Base-by-base conservation (phyloP, 2,329 filamentous ascomycete genomes). In the Ceratocystis ficicola region DNA sequence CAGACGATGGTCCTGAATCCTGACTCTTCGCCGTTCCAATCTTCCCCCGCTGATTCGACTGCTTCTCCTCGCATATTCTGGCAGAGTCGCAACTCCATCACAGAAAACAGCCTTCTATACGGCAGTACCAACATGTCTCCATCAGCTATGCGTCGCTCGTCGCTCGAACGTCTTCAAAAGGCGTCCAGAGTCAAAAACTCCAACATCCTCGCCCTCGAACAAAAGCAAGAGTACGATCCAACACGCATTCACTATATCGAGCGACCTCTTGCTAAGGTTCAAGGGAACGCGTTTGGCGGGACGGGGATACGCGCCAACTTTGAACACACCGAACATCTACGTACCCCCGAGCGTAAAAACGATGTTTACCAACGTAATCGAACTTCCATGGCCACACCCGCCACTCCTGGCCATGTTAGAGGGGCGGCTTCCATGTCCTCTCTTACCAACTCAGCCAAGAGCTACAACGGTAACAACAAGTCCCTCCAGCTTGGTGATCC, bases 131-230 rank as follows among this genome's bases (percentile, higher is more conserved):
- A 77, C 36, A 79, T 82, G 55, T 63, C 63, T 55, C 84, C 86
- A 6, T 87, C 87, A 59, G 86, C 89, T 25, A 86, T 85, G 67
- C 88, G 90, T 72, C 87, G 93, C 73, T 89, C 90, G 59, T 97
- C 93, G 20, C 92, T 99, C 70, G 94, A 99, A 81, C 92, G 92
- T 73, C 82, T 99, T 68, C 95, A 96, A 78, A 90, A 87, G 74
- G 92, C 91, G 41, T 96, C 93, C 65, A 88, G 94, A 68, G 94
- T 99, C 72, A 96, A 93, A 81, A 97, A 96, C 79, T 96, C 93
- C 82, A 95, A 87, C 77, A 96, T 97, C 81, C 90, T 96, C 74
- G 91, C 90, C 52, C 87, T 92, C 65, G 92, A 96, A 77, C 88
- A 91, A 73, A 92, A 92, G 77, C 85, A 91, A 74, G 89, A 95